Base-by-base conservation (phyloP, 352 stramenopile species). In the Pythium periplocum region DNA sequence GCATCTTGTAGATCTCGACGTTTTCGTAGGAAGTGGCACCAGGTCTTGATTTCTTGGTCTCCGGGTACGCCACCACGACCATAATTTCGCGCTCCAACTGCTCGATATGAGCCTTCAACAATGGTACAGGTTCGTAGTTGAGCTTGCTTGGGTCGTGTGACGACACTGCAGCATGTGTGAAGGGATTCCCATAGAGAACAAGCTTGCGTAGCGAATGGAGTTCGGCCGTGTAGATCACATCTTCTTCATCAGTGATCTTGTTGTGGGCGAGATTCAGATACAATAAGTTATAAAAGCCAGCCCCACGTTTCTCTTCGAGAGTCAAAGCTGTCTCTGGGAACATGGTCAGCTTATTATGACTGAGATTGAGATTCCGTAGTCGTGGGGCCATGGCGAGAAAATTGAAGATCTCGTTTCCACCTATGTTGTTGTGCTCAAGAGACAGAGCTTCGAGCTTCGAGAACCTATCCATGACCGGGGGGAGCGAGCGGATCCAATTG, bases 1-100 rank as follows among this genome's bases (percentile, higher is more conserved):
- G 79, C 66, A 90, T 83, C 59, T 87, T 90, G 65, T 84, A 90
- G 57, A 93, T 93, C 48, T 89, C 72, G 2, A 90, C 77, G 32
- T 82, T 71, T n/a, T 88, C 77, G 55, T 90, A 90, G 6, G 68
- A 61, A 45, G 64, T 75, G 0, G 71, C 50, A 3, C 57, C 54
- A 6, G 66, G 57, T 34, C 74, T 81, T 42, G 86, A 87, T 40
- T 84, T 80, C 54, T 85, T 90, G 12, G 66, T 85, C 40, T 73
- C 74, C 2, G 82, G 82, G 45, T 86, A 93, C 26, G 77, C 77
- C 5, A 82, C 46, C 6, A 84, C 61, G 12, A 93, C 62, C 8
- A 64, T 70, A 9, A 83, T 49, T 26, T 62, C 43, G 3, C 33
- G 36, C 2, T 63, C 58, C 34, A 26, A 45, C 17, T 68, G 49